phyloP scores from a whole-genome alignment of 2,329 filamentous ascomycete genomes.

The Talaromyces rugulosus region DNA sequence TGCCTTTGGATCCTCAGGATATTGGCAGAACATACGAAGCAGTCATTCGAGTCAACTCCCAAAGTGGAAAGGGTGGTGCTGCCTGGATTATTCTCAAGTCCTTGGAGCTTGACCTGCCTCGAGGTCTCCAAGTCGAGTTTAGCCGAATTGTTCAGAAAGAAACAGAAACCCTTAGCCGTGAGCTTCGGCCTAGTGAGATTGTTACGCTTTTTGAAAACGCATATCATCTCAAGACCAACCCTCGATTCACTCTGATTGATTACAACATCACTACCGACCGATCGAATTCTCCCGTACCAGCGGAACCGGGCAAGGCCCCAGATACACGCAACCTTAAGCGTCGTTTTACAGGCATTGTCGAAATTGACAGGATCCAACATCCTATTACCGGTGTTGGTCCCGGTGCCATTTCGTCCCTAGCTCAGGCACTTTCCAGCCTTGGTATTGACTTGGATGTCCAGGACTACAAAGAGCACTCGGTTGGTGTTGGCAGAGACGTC shows the following conservation, averaged over 20 bases:
- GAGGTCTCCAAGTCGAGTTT: constrained; percentile 88
- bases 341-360: constrained; percentile 78
- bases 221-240: constrained; percentile 79
- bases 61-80: constrained; percentile 89
- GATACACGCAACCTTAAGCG: constrained; percentile 75
- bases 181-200: constrained; percentile 80
- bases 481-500: constrained; percentile 73
- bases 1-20: constrained; percentile 87
- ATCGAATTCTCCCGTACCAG: constrained; percentile 67
- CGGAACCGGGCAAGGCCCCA: constrained; percentile 64
- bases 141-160: constrained; percentile 78
- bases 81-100: constrained; percentile 91
- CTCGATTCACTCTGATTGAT: constrained; percentile 81
- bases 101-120: constrained; percentile 85
- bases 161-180: constrained; percentile 75
- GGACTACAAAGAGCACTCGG: constrained; percentile 95
- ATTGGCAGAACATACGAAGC: constrained; percentile 97
- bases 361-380: constrained; percentile 76
- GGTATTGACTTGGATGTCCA: constrained; percentile 85
- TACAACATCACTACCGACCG: constrained; percentile 88
- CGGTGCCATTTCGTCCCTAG: constrained; percentile 84
- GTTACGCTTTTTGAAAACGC: constrained; percentile 80
- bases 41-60: constrained; percentile 95
- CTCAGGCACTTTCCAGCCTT: constrained; percentile 71
- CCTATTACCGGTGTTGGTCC: constrained; percentile 76